Conservation (phyloP, 768 basidiomycete genomes). For the Symmetrospora coprosmae region DNA sequence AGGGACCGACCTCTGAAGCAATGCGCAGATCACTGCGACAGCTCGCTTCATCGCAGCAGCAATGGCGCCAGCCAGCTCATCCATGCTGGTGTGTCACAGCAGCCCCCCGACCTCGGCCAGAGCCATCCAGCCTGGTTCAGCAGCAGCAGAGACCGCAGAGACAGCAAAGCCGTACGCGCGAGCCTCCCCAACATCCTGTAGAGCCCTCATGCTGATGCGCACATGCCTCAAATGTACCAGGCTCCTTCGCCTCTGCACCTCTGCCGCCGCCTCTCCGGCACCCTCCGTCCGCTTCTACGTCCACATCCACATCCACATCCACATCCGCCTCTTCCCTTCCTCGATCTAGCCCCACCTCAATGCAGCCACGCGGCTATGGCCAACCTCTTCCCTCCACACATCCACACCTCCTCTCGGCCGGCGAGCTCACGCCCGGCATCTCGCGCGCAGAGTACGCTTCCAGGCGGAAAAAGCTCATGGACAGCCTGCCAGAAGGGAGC, state of each 20-base stretch:
- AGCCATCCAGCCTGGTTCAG: no score
- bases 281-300: neutral
- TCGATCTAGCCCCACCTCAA: neutral
- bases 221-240: neutral
- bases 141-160: no score
- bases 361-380: conserved; percentile 54
- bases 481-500: conserved; percentile 55
- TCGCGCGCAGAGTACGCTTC: conserved; percentile 59
- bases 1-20: no score
- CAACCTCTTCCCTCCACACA: conserved; percentile 67
- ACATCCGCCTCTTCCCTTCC: conserved; percentile 1
- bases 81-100: no score
- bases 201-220: no score
- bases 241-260: neutral
- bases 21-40: no score
- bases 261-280: conserved; percentile 4
- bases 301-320: neutral
- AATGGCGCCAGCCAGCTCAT: no score
- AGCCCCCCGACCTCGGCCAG: no score
- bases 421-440: conserved; percentile 74
- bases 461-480: conserved; percentile 57
- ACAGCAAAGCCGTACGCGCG: no score
- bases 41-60: no score
- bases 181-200: no score
- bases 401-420: conserved; percentile 57